phyloP scores from a whole-genome alignment of 2,329 filamentous ascomycete species.

The Trichoderma semiorbis region DNA sequence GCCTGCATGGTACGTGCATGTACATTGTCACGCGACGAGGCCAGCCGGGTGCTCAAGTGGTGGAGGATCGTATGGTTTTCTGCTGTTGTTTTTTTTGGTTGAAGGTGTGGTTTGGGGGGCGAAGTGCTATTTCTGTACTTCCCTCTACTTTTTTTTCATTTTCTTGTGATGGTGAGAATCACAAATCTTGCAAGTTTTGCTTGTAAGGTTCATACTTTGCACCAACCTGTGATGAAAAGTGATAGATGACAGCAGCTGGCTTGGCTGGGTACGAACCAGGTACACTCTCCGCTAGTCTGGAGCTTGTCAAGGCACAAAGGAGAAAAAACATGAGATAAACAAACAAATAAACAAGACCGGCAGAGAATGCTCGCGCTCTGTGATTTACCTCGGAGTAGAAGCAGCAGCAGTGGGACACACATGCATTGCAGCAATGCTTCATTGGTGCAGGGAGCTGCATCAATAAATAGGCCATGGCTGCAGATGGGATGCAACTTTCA shows the following conservation, averaged over 20 bases:
- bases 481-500: neutral
- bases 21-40: conserved; percentile 13
- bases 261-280: neutral
- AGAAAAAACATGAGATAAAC: neutral
- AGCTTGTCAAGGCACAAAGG: neutral
- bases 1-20: neutral
- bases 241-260: neutral
- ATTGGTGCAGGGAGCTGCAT: neutral
- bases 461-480: neutral
- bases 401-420: neutral
- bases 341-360: neutral
- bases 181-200: neutral
- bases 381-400: neutral
- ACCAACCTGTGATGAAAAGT: neutral
- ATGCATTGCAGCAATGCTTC: neutral
- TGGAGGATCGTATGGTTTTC: conserved; percentile 3
- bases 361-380: neutral
- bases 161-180: neutral
- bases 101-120: neutral
- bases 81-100: neutral
- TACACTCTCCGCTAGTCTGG: neutral
- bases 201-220: neutral
- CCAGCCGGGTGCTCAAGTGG: neutral
- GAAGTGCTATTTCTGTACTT: neutral
- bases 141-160: neutral